A percentile compares a stretch with the other conserved stretches of the same genome.
Evolutionary conservation across 805 yeast genomes (phyloP).

Genomic region (Zygosaccharomyces kombuchaensis): DNA sequence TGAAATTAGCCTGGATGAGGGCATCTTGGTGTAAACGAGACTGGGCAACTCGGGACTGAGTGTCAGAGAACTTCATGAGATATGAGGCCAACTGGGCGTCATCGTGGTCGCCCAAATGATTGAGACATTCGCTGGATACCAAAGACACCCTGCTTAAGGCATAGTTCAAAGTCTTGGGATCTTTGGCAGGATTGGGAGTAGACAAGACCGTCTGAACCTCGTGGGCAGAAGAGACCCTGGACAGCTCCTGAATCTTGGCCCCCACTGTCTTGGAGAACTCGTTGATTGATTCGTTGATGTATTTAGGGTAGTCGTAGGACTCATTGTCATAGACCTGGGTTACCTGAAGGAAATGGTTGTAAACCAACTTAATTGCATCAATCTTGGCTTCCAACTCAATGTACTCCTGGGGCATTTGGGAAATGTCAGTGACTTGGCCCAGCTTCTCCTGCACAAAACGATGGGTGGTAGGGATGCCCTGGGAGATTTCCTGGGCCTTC

Average conservation of each 20-base stretch:
- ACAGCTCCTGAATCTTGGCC: constrained; percentile 58
- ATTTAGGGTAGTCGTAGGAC: constrained; percentile 79
- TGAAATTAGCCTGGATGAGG: constrained; percentile 63
- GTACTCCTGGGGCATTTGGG: constrained; percentile 81
- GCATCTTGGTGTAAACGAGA: constrained; percentile 81
- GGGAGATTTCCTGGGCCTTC: constrained; percentile 41
- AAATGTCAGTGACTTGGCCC: constrained; percentile 76
- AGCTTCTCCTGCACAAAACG: constrained; percentile 74
- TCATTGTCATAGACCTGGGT: constrained; percentile 62
- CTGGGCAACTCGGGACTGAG: constrained; percentile 72
- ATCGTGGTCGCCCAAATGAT: constrained; percentile 35
- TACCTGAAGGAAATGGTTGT: constrained; percentile 51
- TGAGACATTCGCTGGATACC: constrained; percentile 35
- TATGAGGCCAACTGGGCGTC: constrained; percentile 56
- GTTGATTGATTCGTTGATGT: constrained; percentile 64
- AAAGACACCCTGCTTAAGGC: constrained; percentile 76
- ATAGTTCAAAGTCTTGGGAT: constrained; percentile 78
- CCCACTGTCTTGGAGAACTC: constrained; percentile 66
- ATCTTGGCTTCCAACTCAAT: constrained; percentile 66
- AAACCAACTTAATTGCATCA: constrained; percentile 67
- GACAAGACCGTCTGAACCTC: constrained; percentile 75
- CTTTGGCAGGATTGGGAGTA: constrained; percentile 39
- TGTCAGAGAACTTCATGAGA: constrained; percentile 61
- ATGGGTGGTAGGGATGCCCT: constrained; percentile 66
- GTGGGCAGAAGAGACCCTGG: constrained; percentile 70